Base-by-base conservation (phyloP, 305 asterid species). In the Rubia peregrina region DNA sequence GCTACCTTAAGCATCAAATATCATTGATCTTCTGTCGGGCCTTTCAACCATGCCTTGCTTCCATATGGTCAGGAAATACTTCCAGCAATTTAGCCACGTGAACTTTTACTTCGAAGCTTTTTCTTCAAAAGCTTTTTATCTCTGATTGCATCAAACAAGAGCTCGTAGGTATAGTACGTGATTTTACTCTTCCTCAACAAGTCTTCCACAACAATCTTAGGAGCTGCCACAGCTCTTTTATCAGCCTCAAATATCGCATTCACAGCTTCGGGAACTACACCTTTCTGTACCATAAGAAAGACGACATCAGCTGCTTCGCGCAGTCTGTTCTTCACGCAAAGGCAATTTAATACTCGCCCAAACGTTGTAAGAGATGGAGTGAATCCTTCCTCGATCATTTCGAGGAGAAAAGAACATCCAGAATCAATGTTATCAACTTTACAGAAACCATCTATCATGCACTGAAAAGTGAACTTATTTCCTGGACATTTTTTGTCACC, bases 401-500 rank as follows among this genome's bases (percentile, higher is more conserved):
- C 87, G 62, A 87, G 88, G 67, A 91, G 89, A 75, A 81, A 84
- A 48, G 41, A 55, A 73, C 80, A 79, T 19, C 87, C 96, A 66
- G 81, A 83, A 76, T 91, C 92, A 43, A 78, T 63, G 24, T 88
- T 82, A 67, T 88, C 97, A 24, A 82, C 80, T 80, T 84, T 94
- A 81, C 98, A 94, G 79, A 89, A 90, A 60, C 96, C 98, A 70
- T 87, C 90, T n/a, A 91, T 84, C 95, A 94, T 86, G 64, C 93
- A 83, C 13, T 84, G 92, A 74, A 84, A 94, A 62, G 93, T 87
- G 83, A 87, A 94, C 61, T 76, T 80, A 83, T 91, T 92, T 40
- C 88, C 94, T 12, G 63, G 68, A 65, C 84, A 84, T 21, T 84
- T 87, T 71, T 30, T 64, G 41, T 72, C 79, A 43, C 67, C 73